Evolutionary conservation across 1,284 basidiomycete species (phyloP).

Genomic region (Xerocomus cyaneibrunnescens): DNA sequence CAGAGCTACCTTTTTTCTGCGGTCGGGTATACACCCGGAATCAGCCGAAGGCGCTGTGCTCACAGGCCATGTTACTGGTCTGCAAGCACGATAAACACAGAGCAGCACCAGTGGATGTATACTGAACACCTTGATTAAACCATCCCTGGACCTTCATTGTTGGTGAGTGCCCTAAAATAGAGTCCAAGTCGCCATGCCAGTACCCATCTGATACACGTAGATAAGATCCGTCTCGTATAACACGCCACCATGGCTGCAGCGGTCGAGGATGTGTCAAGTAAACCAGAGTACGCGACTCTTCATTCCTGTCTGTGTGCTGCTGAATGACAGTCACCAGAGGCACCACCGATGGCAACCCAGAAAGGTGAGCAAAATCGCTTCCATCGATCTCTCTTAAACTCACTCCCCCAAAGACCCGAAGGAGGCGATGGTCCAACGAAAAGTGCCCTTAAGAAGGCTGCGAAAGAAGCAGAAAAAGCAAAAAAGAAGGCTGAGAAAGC

Average conservation of each 20-base stretch:
- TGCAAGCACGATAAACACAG: too few relatives aligned
- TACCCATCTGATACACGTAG: too few relatives aligned
- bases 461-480: slow-evolving; percentile 91
- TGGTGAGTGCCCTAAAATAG: too few relatives aligned
- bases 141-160: too few relatives aligned
- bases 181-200: too few relatives aligned
- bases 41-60: slow-evolving; percentile 13
- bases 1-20: not conserved
- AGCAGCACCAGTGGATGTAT: too few relatives aligned
- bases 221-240: slow-evolving; percentile 25
- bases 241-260: slow-evolving; percentile 18
- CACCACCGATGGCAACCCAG: slow-evolving; percentile 10
- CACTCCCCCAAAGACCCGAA: slow-evolving; percentile 27
- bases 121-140: too few relatives aligned
- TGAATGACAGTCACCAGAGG: slow-evolving; percentile 12
- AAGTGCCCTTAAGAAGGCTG: slow-evolving; percentile 90
- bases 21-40: slow-evolving; percentile 13
- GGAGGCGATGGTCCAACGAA: slow-evolving; percentile 66
- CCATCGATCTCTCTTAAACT: slow-evolving; percentile 4
- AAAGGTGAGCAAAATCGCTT: not conserved
- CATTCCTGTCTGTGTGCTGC: not conserved
- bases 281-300: slow-evolving; percentile 11
- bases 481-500: slow-evolving; percentile 86
- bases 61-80: too few relatives aligned
- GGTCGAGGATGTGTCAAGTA: slow-evolving; percentile 4